phyloP scores from a whole-genome alignment of 192 early-diverging fungal genomes.

The Coemansia sp. region DNA sequence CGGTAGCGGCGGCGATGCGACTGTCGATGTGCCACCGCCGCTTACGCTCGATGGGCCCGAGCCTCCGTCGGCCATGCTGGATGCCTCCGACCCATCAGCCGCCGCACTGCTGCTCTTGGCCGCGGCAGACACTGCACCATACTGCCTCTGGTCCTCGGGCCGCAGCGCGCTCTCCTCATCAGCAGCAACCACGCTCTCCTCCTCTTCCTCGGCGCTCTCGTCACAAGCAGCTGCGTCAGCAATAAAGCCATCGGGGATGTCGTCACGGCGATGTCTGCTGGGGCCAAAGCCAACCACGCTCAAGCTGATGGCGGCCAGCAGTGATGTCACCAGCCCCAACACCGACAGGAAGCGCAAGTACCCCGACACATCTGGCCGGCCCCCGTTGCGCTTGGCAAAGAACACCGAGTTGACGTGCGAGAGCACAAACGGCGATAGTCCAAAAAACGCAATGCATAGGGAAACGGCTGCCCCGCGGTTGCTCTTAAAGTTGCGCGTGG shows the following conservation, averaged over 20 bases:
- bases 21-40: too few relatives aligned
- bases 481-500: constrained; percentile 57
- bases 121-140: background rate
- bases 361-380: constrained; percentile 42
- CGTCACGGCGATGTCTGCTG: constrained; percentile 21
- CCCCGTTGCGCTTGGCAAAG: constrained; percentile 34
- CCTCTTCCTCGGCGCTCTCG: constrained; percentile 8
- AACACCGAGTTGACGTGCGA: constrained; percentile 56
- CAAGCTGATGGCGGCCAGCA: constrained; percentile 21
- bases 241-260: constrained; percentile 43
- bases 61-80: background rate
- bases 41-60: background rate
- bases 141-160: background rate
- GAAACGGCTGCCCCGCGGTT: constrained; percentile 58
- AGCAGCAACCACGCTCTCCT: background rate
- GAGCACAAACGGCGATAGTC: constrained; percentile 60
- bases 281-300: constrained; percentile 47
- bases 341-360: constrained; percentile 41
- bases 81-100: background rate
- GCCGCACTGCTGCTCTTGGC: background rate
- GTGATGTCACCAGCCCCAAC: constrained; percentile 28
- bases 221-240: constrained; percentile 9
- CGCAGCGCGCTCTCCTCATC: constrained; percentile 30
- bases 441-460: constrained; percentile 60
- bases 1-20: too few relatives aligned